Evolutionary conservation across 257 asterid species (phyloP).

Genomic region (Nemophila menziesii): DNA sequence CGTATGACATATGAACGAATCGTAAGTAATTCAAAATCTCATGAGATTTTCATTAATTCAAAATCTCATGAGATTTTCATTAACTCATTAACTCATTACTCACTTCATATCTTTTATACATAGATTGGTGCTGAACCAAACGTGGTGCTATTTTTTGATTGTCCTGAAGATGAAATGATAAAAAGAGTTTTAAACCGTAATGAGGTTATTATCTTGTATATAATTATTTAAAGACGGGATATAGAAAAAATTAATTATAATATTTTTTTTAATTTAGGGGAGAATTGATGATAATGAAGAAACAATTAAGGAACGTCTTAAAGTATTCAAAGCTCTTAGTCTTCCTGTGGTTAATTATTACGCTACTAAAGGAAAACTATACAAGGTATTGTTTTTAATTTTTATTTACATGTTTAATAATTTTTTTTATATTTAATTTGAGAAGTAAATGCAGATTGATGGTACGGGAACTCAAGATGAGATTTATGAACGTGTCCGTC

Average conservation of each 20-base stretch:
- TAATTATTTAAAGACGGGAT: neutral
- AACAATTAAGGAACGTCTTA: constrained; percentile 71
- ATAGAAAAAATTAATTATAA: constrained; percentile 6
- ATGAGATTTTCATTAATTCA: too few species aligned
- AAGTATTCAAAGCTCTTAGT: constrained; percentile 49
- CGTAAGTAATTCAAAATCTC: too few species aligned
- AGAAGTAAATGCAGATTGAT: constrained; percentile 45
- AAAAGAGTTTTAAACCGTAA: constrained; percentile 78
- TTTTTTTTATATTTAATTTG: too few species aligned
- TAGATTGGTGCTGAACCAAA: constrained; percentile 87
- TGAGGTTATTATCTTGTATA: constrained; percentile 31
- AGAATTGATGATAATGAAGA: constrained; percentile 86
- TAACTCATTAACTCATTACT: too few species aligned
- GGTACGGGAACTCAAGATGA: constrained; percentile 84
- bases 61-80: too few species aligned
- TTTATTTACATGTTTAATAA: neutral
- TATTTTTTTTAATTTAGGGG: constrained; percentile 44
- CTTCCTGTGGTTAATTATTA: constrained; percentile 87
- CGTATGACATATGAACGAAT: constrained; percentile 67
- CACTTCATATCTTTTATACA: too few species aligned
- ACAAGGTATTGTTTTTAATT: constrained; percentile 47
- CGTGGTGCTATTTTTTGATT: constrained; percentile 81
- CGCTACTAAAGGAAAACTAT: constrained; percentile 64
- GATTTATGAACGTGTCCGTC: constrained; percentile 63
- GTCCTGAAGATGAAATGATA: constrained; percentile 90